These are phyloP conservation scores for Bipolaris sorokiniana DNA, from an alignment of 2,329 filamentous ascomycete species.

Conservation along the genomic window DNA sequence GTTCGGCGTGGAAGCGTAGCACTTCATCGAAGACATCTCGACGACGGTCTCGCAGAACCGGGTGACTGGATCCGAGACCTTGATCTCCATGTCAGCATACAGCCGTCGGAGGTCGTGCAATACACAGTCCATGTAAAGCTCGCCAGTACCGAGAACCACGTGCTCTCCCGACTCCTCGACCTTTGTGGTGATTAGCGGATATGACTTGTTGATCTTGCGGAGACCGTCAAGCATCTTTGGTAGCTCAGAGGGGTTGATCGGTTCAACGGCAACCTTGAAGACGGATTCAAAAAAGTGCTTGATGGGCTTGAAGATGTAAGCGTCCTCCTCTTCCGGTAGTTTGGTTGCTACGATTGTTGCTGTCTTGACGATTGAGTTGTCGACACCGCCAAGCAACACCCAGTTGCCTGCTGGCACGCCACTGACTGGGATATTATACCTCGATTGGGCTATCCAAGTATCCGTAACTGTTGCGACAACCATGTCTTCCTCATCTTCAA, in stretches of 20 bases:
- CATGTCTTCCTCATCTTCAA: constrained; percentile 99
- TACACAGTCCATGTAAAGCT: constrained; percentile 99
- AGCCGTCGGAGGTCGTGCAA: constrained; percentile 88
- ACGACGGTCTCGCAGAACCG: constrained; percentile 98
- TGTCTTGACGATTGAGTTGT: constrained; percentile 98
- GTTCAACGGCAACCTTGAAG: constrained; percentile 96
- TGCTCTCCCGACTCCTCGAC: constrained; percentile 98
- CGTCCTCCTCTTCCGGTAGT: constrained; percentile 85
- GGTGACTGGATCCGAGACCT: constrained; percentile 96
- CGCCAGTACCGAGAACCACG: constrained; percentile 90
- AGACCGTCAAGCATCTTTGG: constrained; percentile 99
- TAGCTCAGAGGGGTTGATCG: constrained; percentile 95
- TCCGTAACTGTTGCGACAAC: constrained; percentile 80
- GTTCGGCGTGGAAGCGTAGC: constrained; percentile 96
- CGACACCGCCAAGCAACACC: constrained; percentile 88
- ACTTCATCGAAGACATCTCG: constrained; percentile 96
- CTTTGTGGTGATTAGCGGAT: constrained; percentile 93
- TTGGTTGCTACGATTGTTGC: constrained; percentile 85
- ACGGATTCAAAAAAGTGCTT: constrained; percentile 97
- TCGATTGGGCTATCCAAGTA: constrained; percentile 88
- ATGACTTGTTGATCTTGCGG: constrained; percentile 96
- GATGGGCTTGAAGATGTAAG: constrained; percentile 92
- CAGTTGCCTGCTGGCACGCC: constrained; percentile 93
- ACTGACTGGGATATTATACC: constrained; percentile 90
- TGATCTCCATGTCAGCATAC: constrained; percentile 99